phyloP scores from a whole-genome alignment of 2,329 filamentous ascomycete genomes.

The Orbilia javanica region DNA sequence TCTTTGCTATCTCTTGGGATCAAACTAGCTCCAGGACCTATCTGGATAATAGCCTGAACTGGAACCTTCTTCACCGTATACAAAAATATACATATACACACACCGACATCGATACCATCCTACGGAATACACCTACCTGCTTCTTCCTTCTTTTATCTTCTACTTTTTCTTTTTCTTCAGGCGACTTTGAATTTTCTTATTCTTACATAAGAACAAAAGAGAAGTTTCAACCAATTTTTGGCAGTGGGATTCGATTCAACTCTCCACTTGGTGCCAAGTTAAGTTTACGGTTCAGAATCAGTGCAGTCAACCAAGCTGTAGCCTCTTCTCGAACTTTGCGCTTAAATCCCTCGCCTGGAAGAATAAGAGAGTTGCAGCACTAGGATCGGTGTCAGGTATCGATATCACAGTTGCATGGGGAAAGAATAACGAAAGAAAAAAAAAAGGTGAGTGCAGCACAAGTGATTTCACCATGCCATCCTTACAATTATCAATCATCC shows the following conservation, averaged over 20 bases:
- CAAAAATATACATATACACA: not conserved
- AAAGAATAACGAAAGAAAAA: not conserved
- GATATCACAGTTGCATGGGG: constrained; percentile 38
- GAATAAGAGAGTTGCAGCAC: constrained; percentile 34
- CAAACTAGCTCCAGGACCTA: constrained; percentile 23
- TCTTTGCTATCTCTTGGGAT: constrained; percentile 18
- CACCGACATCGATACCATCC: not conserved
- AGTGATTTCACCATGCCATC: constrained; percentile 28
- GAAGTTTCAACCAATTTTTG: constrained; percentile 20
- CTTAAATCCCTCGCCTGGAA: constrained; percentile 57
- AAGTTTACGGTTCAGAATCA: constrained; percentile 11
- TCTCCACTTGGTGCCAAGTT: constrained; percentile 31
- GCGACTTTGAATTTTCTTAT: not conserved
- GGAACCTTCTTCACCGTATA: constrained; percentile 30
- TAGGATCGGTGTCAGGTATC: constrained; percentile 45
- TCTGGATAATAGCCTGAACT: constrained; percentile 37
- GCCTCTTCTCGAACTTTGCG: constrained; percentile 1
- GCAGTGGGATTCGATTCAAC: constrained; percentile 31
- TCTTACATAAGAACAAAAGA: not conserved
- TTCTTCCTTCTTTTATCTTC: constrained; percentile 15
- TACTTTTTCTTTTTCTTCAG: constrained; percentile 27
- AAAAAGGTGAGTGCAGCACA: constrained; percentile 18
- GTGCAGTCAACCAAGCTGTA: constrained; percentile 7
- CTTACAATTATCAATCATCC: not conserved
- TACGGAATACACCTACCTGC: constrained; percentile 11